Conservation (phyloP, 768 basidiomycete genomes). For the Amanita pallidorosea region DNA sequence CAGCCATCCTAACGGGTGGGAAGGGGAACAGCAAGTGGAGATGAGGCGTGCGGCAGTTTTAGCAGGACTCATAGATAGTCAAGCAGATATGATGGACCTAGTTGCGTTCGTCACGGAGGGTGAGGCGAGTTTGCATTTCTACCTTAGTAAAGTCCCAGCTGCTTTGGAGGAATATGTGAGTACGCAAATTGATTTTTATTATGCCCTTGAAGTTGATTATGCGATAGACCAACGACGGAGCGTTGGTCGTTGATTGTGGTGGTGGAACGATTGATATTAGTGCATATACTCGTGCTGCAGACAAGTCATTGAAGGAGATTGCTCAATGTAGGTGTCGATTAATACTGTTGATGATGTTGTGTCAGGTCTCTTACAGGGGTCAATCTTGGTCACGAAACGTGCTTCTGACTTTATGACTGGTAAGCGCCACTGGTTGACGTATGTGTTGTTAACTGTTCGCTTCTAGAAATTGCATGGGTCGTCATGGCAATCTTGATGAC, state of each 20-base stretch:
- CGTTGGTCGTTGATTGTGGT: constrained; percentile 3
- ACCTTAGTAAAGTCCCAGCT: constrained; percentile 28
- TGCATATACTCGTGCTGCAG: background rate
- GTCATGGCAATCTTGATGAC: constrained; percentile 19
- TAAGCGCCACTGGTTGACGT: background rate
- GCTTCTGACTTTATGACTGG: background rate
- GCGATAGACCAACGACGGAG: background rate
- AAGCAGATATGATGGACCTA: constrained; percentile 21
- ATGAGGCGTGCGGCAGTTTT: constrained; percentile 35
- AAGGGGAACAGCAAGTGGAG: constrained; percentile 36
- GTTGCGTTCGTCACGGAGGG: constrained; percentile 44
- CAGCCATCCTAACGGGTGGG: constrained; percentile 53
- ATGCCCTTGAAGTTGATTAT: constrained; percentile 11
- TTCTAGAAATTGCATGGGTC: background rate
- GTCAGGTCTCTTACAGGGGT: background rate
- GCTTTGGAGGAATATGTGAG: too few species aligned
- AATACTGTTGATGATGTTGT: constrained; percentile 17
- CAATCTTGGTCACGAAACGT: background rate
- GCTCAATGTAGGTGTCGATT: background rate
- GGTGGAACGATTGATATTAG: constrained; percentile 6
- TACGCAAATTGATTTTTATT: constrained; percentile 22
- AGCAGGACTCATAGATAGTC: constrained; percentile 31
- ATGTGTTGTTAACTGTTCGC: background rate
- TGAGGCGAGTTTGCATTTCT: constrained; percentile 44
- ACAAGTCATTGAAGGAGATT: background rate